Conservation (phyloP, 2,329 filamentous ascomycete genomes). For the Fusarium ramigenum region DNA sequence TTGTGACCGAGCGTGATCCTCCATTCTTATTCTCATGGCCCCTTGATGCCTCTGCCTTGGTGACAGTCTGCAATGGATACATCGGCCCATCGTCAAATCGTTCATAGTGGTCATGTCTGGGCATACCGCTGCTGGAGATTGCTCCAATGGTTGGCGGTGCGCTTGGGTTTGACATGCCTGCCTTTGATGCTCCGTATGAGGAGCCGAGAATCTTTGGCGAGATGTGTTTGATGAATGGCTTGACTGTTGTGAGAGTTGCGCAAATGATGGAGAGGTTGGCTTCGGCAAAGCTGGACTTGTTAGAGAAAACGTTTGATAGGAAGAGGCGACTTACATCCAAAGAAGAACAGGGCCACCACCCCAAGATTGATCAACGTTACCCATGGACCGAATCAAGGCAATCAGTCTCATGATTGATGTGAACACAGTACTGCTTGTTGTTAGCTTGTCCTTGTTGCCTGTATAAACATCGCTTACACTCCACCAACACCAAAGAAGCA, state of each 20-base stretch:
- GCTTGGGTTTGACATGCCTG: constrained; percentile 10
- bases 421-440: constrained; percentile 6
- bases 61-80: constrained; percentile 13
- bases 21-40: neutral
- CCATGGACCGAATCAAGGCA: constrained; percentile 12
- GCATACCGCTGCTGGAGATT: neutral
- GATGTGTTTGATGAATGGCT: constrained; percentile 26
- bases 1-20: neutral
- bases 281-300: constrained; percentile 9
- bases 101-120: constrained; percentile 7
- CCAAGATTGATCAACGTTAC: constrained; percentile 11
- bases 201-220: constrained; percentile 16
- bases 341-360: constrained; percentile 14
- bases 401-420: constrained; percentile 30
- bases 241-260: constrained; percentile 18
- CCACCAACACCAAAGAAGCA: constrained; percentile 16
- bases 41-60: neutral
- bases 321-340: constrained; percentile 18
- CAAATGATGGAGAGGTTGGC: constrained; percentile 31
- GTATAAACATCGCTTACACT: neutral
- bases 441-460: neutral
- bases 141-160: constrained; percentile 17
- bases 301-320: neutral
- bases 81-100: constrained; percentile 4
- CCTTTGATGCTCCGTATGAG: neutral